phyloP scores from a whole-genome alignment of 495 filamentous ascomycete species.

The Penicillium canariense region DNA sequence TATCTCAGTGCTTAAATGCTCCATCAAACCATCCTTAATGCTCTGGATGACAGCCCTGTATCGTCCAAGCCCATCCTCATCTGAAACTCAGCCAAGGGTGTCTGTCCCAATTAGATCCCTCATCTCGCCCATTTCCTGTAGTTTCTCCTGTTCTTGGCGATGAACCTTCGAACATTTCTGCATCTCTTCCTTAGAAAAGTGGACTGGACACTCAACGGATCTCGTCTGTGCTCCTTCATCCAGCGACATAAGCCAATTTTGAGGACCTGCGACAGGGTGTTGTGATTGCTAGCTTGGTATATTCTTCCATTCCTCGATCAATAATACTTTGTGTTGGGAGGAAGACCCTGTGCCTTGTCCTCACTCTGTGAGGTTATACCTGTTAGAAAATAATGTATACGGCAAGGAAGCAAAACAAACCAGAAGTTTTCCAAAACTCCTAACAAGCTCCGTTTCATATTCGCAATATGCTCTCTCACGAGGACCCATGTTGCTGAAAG shows the following conservation, averaged over 20 bases:
- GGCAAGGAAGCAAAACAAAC: not conserved
- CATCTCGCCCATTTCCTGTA: not conserved
- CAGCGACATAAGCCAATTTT: conserved; percentile 24
- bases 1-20: conserved; percentile 22
- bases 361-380: conserved; percentile 14
- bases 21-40: conserved; percentile 27
- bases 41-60: conserved; percentile 16
- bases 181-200: conserved; percentile 21
- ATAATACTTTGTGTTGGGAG: conserved; percentile 25
- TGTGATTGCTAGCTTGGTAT: not conserved
- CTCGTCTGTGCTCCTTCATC: conserved; percentile 5
- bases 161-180: not conserved
- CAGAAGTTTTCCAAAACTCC: conserved; percentile 12
- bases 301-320: not conserved
- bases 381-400: conserved; percentile 8
- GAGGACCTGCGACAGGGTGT: conserved; percentile 14
- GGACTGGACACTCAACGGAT: conserved; percentile 16
- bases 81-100: conserved; percentile 26
- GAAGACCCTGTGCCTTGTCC: conserved; percentile 25
- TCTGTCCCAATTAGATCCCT: conserved; percentile 15
- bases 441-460: conserved; percentile 14
- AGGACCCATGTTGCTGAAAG: conserved; percentile 15
- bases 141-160: not conserved
- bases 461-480: conserved; percentile 10
- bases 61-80: conserved; percentile 25